Evolutionary conservation across 306 rosid species (phyloP).

Genomic region (Acacia confusa): DNA sequence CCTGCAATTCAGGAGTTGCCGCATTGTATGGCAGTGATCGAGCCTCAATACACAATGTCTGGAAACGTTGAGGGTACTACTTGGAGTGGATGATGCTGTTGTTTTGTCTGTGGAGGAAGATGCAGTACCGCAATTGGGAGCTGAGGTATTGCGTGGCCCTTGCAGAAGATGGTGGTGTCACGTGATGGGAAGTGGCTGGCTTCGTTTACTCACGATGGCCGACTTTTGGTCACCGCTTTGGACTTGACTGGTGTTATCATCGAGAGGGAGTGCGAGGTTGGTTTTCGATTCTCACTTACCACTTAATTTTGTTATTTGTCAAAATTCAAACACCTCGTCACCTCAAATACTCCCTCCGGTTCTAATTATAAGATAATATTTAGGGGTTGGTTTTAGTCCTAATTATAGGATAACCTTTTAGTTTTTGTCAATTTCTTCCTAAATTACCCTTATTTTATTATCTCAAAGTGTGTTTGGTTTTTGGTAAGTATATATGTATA

Average conservation of each 20-base stretch:
- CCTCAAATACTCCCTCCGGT: too few relatives aligned
- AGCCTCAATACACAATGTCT: slow-evolving; percentile 89
- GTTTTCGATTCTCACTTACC: not conserved
- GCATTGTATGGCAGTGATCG: slow-evolving; percentile 86
- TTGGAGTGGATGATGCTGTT: slow-evolving; percentile 61
- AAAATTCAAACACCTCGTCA: too few relatives aligned
- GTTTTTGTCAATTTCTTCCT: too few relatives aligned
- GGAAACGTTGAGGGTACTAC: slow-evolving; percentile 93
- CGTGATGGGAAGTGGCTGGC: slow-evolving; percentile 94
- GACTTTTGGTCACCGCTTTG: slow-evolving; percentile 76
- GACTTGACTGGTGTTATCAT: slow-evolving; percentile 66
- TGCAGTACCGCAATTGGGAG: slow-evolving; percentile 72
- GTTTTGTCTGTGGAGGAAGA: slow-evolving; percentile 92
- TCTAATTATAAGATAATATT: too few relatives aligned
- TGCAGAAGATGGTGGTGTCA: slow-evolving; percentile 94
- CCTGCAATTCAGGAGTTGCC: slow-evolving; percentile 79
- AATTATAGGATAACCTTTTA: too few relatives aligned
- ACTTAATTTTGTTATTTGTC: not conserved
- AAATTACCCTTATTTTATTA: too few relatives aligned
- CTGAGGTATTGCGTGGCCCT: slow-evolving; percentile 62
- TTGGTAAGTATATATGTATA: too few relatives aligned
- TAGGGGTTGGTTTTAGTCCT: too few relatives aligned
- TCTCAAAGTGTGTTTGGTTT: too few relatives aligned
- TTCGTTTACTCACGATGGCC: slow-evolving; percentile 86
- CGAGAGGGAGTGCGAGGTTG: slow-evolving; percentile 94